These are phyloP conservation scores for Antrodiella citrinella DNA, from an alignment of 768 basidiomycete genomes.

Conservation along the genomic window DNA sequence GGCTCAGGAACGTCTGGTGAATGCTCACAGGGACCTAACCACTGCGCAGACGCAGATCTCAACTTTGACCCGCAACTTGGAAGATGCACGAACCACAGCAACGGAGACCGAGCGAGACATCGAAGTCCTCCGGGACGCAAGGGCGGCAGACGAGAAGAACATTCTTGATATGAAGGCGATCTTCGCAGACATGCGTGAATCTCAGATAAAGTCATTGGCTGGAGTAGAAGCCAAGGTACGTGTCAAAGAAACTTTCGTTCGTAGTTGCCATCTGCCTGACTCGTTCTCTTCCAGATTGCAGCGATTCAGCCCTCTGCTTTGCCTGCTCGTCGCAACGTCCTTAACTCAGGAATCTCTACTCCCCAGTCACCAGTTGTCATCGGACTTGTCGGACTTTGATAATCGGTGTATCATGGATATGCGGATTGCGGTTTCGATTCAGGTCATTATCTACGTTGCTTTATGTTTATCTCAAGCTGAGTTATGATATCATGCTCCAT, in stretches of 20 bases:
- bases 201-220: slow-evolving; percentile 26
- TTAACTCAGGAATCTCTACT: no score
- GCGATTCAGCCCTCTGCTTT: neutral
- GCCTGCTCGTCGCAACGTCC: neutral
- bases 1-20: slow-evolving; percentile 4
- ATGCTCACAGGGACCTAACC: slow-evolving; percentile 3
- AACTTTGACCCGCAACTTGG: slow-evolving; percentile 17
- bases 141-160: slow-evolving; percentile 27
- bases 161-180: slow-evolving; percentile 26
- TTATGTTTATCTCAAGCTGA: slow-evolving; percentile 5
- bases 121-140: slow-evolving; percentile 22
- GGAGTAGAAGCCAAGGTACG: slow-evolving; percentile 32
- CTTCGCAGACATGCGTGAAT: slow-evolving; percentile 25
- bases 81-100: slow-evolving; percentile 10
- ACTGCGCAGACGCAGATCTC: slow-evolving; percentile 12
- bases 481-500: neutral
- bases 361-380: neutral
- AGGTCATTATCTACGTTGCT: neutral
- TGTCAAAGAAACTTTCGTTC: slow-evolving; percentile 1
- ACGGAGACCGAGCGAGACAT: slow-evolving; percentile 27
- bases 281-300: neutral
- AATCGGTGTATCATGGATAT: no score
- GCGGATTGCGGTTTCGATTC: no score
- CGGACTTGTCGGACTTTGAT: neutral
- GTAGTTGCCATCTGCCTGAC: neutral